Base-by-base conservation (phyloP, 768 basidiomycete species). In the Clitopilus passeckerianus region DNA sequence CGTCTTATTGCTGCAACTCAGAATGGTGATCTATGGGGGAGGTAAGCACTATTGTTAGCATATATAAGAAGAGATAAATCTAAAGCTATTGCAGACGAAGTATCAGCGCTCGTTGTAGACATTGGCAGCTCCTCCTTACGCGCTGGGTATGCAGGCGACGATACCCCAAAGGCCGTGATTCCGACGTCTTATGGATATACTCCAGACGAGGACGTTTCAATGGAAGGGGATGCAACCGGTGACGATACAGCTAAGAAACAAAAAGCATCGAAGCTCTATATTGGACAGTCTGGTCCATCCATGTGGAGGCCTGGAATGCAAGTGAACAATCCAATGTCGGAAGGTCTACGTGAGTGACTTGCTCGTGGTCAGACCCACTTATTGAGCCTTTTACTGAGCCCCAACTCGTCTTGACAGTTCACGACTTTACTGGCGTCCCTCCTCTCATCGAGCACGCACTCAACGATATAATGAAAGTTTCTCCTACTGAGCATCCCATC, bases 141-240 rank as follows among this genome's bases (percentile, higher is more conserved):
- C 70, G 93, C 94, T 10, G 97, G 97, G 57, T 97, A 98, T 72
- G 96, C 97, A 10, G 97, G 97, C 52, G 96, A 98, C 74, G 97
- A 98, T 68, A 85, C 90, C 10, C 97, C 97, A 16, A 93, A 93
- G 73, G 90, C 91, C 16, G 86, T 98, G 61, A 85, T 96, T 63
- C 91, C 97, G 7, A 91, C 95, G 2, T 80, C 85, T 46, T 98
- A 93, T 73, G 95, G 95, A 33, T 95, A 86, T 44, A 63, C 72
- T 6, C 65, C 67, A 44, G 77, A 85, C 61, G 75, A 68, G 22
- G 86, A 88, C 64, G 75, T 86, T 3, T 54, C 75, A 1, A 88
- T 88, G 86, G 70, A 67, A 5, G 82, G 84, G 23, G 65, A 65
- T 34, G 68, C 67, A 57, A 83, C 79, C 59, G 76, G 73, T 43